phyloP scores from a whole-genome alignment of 495 filamentous ascomycete genomes.

The Endocarpon pusillum region DNA sequence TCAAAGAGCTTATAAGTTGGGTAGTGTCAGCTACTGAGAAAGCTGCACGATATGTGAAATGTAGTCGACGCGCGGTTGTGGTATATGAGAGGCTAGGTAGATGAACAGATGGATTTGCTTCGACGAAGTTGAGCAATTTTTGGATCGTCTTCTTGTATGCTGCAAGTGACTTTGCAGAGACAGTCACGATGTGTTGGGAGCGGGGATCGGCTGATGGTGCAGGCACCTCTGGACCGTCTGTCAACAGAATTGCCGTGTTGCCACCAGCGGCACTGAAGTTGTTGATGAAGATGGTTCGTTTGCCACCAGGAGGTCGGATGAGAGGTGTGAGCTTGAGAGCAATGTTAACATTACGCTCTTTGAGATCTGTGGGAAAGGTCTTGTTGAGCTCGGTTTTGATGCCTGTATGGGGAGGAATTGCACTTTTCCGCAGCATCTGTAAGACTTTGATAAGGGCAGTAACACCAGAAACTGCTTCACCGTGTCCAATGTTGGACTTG shows the following conservation, averaged over 20 bases:
- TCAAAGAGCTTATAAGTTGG: constrained; percentile 4
- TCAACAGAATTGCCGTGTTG: constrained; percentile 35
- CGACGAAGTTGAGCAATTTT: constrained; percentile 32
- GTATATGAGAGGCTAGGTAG: constrained; percentile 54
- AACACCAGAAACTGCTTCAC: constrained; percentile 74
- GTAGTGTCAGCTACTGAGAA: constrained; percentile 35
- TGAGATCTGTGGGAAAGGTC: constrained; percentile 60
- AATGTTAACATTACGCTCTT: constrained; percentile 60
- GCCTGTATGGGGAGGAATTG: constrained; percentile 74
- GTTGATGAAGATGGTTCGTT: constrained; percentile 47
- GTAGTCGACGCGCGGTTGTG: constrained; percentile 69
- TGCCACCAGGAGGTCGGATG: constrained; percentile 40
- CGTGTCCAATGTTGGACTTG: constrained; percentile 84
- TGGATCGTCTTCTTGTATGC: constrained; percentile 38
- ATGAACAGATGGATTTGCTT: constrained; percentile 24
- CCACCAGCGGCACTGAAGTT: constrained; percentile 50
- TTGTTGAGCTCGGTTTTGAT: constrained; percentile 73
- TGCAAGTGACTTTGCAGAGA: constrained; percentile 35
- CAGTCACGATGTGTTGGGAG: constrained; percentile 28
- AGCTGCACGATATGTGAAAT: constrained; percentile 56
- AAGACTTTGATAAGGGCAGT: constrained; percentile 70
- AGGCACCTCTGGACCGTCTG: constrained; percentile 30
- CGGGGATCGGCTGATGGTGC: constrained; percentile 35
- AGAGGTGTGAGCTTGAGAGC: constrained; percentile 42
- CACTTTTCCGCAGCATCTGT: constrained; percentile 71